Evolutionary conservation across 2,329 filamentous ascomycete species (phyloP).

Genomic region (Phyllosticta paracitricarpa): DNA sequence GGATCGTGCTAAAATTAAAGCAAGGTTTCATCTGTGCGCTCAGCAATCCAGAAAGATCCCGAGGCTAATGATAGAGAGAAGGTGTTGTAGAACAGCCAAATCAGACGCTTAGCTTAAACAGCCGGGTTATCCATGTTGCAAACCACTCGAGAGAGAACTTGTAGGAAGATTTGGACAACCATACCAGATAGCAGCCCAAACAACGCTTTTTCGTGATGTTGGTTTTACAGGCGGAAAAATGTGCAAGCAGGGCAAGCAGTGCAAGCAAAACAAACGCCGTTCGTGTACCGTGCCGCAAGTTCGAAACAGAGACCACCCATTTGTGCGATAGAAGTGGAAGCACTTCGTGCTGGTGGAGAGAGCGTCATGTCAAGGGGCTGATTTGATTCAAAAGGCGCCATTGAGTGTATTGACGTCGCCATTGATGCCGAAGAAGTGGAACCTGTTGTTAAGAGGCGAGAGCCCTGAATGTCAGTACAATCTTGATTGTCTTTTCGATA

Average conservation of each 20-base stretch:
- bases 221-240: background rate
- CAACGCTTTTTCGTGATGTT: background rate
- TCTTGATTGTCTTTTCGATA: background rate
- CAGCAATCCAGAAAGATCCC: background rate
- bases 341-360: background rate
- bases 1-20: background rate
- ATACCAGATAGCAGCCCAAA: background rate
- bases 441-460: constrained; percentile 18
- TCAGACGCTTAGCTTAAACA: background rate
- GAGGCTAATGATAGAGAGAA: background rate
- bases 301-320: background rate
- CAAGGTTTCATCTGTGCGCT: background rate
- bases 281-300: background rate
- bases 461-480: background rate
- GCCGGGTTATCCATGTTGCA: background rate
- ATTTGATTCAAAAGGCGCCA: constrained; percentile 3
- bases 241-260: background rate
- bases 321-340: background rate
- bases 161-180: background rate
- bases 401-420: constrained; percentile 23
- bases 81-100: background rate
- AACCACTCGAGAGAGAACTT: background rate
- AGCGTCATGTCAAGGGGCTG: background rate
- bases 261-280: background rate
- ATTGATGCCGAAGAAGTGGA: constrained; percentile 37